phyloP scores from a whole-genome alignment of 768 basidiomycete genomes.

The Macrolepiota fuliginosa region DNA sequence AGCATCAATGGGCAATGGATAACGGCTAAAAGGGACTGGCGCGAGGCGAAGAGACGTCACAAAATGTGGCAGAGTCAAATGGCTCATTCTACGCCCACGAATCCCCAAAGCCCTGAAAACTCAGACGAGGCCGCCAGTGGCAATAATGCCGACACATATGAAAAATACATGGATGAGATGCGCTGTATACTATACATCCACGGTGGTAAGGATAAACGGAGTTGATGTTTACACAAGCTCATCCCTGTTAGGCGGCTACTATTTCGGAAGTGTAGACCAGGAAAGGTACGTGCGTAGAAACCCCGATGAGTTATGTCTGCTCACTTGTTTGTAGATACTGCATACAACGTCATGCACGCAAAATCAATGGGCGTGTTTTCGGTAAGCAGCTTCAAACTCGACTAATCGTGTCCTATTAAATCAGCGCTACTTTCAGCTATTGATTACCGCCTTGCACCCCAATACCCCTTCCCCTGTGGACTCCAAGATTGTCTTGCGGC shows the following conservation, averaged over 20 bases:
- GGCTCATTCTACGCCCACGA: not conserved
- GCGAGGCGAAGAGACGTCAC: constrained; percentile 56
- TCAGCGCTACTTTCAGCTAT: constrained; percentile 46
- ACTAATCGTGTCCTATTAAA: not conserved
- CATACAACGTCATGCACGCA: constrained; percentile 84
- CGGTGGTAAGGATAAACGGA: constrained; percentile 49
- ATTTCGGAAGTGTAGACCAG: constrained; percentile 79
- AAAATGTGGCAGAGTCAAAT: constrained; percentile 43
- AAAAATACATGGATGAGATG: constrained; percentile 78
- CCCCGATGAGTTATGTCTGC: not conserved
- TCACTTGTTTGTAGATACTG: constrained; percentile 45
- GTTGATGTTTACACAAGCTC: not conserved
- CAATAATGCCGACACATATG: constrained; percentile 38
- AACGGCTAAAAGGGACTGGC: constrained; percentile 80
- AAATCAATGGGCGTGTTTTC: constrained; percentile 90
- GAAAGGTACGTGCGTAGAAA: constrained; percentile 44
- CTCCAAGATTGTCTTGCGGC: constrained; percentile 88
- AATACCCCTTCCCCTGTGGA: constrained; percentile 95
- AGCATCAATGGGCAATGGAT: constrained; percentile 91
- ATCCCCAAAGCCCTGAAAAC: not conserved
- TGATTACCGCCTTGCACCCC: constrained; percentile 88
- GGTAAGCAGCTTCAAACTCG: constrained; percentile 34
- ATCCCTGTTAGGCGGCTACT: constrained; percentile 62
- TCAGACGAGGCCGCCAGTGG: constrained; percentile 2
- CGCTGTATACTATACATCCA: constrained; percentile 82